Evolutionary conservation across 2,329 filamentous ascomycete species (phyloP), one percentile per base, ranked within the genome.

Genomic region (Dothidotthia symphoricarpi): DNA sequence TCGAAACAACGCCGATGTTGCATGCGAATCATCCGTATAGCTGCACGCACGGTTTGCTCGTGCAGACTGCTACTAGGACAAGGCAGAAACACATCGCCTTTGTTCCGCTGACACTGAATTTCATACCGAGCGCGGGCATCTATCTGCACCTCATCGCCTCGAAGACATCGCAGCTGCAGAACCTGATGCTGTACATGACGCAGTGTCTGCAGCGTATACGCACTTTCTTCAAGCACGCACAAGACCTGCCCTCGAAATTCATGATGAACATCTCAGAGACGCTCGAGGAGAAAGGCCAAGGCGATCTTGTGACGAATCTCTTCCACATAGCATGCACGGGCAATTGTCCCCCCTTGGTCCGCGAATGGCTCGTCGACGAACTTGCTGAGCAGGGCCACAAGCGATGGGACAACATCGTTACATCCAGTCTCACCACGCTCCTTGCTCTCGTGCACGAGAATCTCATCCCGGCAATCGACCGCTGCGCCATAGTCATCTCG

Each of bases 341-440:
- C 0, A 81, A 93, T 57, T 88, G 86, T 16, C 81, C 85, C 35
- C 77, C 80, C 8, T 77, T 81, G 14, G 74, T 97, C 36, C 83
- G 82, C 42, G 89, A 96, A 61, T 98, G 94, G 85, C 75, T 98
- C 1, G 80, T 90, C 4, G 88, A 95, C 57, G 85, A 86, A 49
- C 70, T 96, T 16, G 51, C 51, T 28, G 56, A 61, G 36, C 47
- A 93, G 85, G 89, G 89, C 0, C 87, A 95, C 55, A 96, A 95
- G 67, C 77, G 93, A 32, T 98, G 93, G 93, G 90, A 97, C 47
- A 94, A 91, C 58, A 84, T 86, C 5, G 85, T 94, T 2, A 76
- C 80, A 2, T 80, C 81, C 3, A 88, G 89, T 1, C 83, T 96
- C 14, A 82, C 87, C 43, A 84, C 81, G 36, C 75, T 97, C 8